phyloP scores from a whole-genome alignment of 73 alveolate genomes.

The Stentor coeruleus region DNA sequence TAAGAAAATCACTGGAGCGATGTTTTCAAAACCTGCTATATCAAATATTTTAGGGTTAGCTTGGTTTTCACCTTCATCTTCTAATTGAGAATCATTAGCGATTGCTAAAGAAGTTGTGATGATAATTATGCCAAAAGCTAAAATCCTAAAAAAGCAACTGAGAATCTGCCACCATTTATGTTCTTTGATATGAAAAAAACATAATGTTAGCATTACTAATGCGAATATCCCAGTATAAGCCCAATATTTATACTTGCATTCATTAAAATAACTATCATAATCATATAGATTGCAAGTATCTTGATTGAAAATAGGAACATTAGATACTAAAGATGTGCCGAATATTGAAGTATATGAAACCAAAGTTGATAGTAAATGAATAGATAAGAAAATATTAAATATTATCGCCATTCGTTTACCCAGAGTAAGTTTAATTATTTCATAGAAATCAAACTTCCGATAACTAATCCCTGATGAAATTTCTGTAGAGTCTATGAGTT shows the following conservation, averaged over 20 bases:
- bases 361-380: not conserved
- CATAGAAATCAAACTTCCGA: not conserved
- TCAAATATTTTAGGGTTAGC: not conserved
- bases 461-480: not conserved
- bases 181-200: not conserved
- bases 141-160: not conserved
- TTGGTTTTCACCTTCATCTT: not conserved
- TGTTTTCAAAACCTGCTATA: not conserved
- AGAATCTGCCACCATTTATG: not conserved
- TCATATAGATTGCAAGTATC: conserved; percentile 2
- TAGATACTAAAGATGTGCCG: not conserved
- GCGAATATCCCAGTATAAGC: not conserved
- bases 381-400: too few species aligned
- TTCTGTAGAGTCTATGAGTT: not conserved
- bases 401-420: not conserved
- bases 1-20: not conserved
- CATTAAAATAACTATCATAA: conserved; percentile 7
- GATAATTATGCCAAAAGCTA: not conserved
- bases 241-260: conserved; percentile 5
- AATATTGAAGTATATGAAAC: not conserved
- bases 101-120: not conserved
- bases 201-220: not conserved
- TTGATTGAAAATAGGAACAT: not conserved
- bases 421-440: not conserved
- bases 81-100: not conserved